Base-by-base conservation (phyloP, 352 stramenopile species). In the Pythium utonaiense region DNA sequence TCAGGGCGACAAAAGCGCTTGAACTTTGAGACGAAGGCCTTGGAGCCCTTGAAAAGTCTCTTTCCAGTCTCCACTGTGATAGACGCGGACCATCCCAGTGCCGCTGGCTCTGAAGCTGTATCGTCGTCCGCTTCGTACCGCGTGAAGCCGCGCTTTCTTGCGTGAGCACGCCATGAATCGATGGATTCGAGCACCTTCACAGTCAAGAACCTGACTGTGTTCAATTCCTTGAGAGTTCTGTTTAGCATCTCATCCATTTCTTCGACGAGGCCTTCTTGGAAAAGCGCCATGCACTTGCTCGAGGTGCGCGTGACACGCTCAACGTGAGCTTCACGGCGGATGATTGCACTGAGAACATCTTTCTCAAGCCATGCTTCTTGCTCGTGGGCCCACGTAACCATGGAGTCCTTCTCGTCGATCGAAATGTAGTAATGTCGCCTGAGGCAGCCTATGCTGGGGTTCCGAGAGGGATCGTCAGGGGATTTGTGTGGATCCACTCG, bases 401-500 rank as follows among this genome's bases (percentile, higher is more conserved):
- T 83, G 16, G 57, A 54, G 30, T 63, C 33, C 41, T 91, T 86
- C 58, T 93, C 84, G 9, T 83, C 57, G 6, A 68, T 45, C 0
- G 81, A 93, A 49, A 91, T 79, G 50, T 86, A 91, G 63, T 91
- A 89, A 34, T 91, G 84, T 0, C 84, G 80, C 54, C 83, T 80
- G 8, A 86, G 62, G 49, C 84, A 93, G 0, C 74, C 81, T 2
- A 89, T 64, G 2, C 77, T 75, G 40, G 72, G 54, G 6, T 67
- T 66, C 14, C 61, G 62, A 24, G 38, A 57, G 3, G 45, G 51
- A 25, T 47, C 42, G 1, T 61, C 61, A 14, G 19, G 8, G 6
- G 24, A 60, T 7, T 36, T 33, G 17, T 36, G 28, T 1, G 63
- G 50, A 19, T 57, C 22, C 21, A 60, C 38, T 41, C 52, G 53